Base-by-base conservation (phyloP, 225 moss, liverwort and hornwort genomes). In the Sphagnum contortum region DNA sequence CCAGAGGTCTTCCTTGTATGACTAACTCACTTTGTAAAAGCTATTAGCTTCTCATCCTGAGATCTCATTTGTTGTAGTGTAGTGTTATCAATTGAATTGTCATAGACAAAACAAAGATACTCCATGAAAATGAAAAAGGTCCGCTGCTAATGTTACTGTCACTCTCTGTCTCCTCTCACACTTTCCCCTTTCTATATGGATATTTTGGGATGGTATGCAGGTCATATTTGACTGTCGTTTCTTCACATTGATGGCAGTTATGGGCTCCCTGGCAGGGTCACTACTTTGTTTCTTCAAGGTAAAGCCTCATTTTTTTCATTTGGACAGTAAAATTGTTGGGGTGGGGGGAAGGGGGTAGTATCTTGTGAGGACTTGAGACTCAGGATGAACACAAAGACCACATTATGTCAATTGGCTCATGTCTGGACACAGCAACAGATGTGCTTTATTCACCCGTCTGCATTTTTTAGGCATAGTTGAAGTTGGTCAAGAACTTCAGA, bases 191-290 rank as follows among this genome's bases (percentile, higher is more conserved):
- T 50, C 48, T 53, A 29, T 29, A 29, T 29, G 29, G 29, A 9
- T 49, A 50, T 50, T 50, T 51, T 68, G 54, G 56, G 49, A 64
- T 29, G 29, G 29, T 29, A 57, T 78, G 74, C 87, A 92, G 92
- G 66, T 65, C 56, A 98, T 98, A 58, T 93, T 98, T 61, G 81
- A 98, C 62, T 98, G 87, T 74, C 90, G 98, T 44, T 98, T 98
- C 68, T 48, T 98, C 67, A 91, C 98, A 47, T 75, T 98, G 55
- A 89, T 98, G 77, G 98, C 86, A 50, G 98, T 98, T 4, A 57
- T 75, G n/a, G 98, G 98, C 47, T 98, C 98, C 48, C 74, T 98
- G 63, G 79, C 89, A 47, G 98, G 98, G 73, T 89, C 98, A 2
- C 52, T 93, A 46, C 54, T 98, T 50, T 98, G 98, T 75, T 98